Percentiles rank a stretch among this genome's conserved stretches.
Evolutionary conservation across 192 early-diverging fungal genomes (phyloP).

Genomic region (Phlyctochytrium planicorne): DNA sequence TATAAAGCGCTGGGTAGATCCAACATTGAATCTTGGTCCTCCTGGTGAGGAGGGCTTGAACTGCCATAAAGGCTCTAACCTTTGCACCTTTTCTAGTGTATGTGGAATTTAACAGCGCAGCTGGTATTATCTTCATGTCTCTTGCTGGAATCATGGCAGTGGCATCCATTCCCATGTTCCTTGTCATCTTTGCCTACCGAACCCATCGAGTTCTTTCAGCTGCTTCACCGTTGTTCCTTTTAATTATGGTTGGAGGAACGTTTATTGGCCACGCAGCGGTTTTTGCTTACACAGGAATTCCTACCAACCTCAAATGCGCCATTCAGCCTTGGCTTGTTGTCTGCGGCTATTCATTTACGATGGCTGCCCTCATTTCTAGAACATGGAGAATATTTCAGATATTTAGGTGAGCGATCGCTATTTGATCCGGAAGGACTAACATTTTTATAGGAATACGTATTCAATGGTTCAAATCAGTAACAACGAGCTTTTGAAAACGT

Average conservation of each 20-base stretch:
- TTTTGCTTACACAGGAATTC: slow-evolving; percentile 16
- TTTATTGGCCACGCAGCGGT: neutral
- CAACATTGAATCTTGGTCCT: neutral
- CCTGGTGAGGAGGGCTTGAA: neutral
- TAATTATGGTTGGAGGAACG: neutral
- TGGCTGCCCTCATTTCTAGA: neutral
- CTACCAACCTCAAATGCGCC: slow-evolving; percentile 11
- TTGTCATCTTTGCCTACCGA: neutral
- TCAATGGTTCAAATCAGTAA: neutral
- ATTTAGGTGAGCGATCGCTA: too few relatives aligned
- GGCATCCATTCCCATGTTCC: neutral
- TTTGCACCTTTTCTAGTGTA: neutral
- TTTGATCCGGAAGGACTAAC: too few relatives aligned
- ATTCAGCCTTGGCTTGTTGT: slow-evolving; percentile 24
- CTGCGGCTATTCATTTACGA: slow-evolving; percentile 12
- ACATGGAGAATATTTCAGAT: neutral
- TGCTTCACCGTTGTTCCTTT: neutral
- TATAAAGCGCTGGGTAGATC: neutral
- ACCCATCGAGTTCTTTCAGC: neutral
- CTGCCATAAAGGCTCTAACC: too few relatives aligned
- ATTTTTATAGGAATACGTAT: neutral
- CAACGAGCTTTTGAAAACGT: neutral
- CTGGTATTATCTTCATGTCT: neutral
- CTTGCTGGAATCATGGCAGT: neutral
- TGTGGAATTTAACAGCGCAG: neutral